Evolutionary conservation across 345 rosid genomes (phyloP).

Genomic region (Trapa bicornis): DNA sequence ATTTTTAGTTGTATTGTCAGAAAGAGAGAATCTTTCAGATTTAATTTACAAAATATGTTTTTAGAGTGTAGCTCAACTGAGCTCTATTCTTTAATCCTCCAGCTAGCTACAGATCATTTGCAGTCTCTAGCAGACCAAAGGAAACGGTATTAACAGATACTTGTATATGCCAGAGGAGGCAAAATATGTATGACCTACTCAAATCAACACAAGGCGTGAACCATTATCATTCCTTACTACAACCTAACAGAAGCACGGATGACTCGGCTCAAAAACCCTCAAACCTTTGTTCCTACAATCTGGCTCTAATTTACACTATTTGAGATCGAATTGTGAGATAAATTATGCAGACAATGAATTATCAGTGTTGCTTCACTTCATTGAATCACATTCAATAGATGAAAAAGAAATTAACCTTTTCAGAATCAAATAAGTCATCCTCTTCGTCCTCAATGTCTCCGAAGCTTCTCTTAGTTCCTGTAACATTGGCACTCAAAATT

Average conservation of each 20-base stretch:
- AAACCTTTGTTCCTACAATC: neutral
- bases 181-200: neutral
- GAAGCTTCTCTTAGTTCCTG: conserved; percentile 71
- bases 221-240: neutral
- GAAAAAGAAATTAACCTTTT: conserved; percentile 34
- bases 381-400: neutral
- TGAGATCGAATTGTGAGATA: too few relatives aligned
- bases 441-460: conserved; percentile 87
- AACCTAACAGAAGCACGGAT: neutral
- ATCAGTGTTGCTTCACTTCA: neutral
- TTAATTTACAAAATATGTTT: too few relatives aligned
- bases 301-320: too few relatives aligned
- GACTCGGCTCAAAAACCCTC: neutral
- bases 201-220: too few relatives aligned
- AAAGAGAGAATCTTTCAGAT: too few relatives aligned
- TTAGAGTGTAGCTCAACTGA: too few relatives aligned
- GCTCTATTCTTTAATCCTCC: too few relatives aligned
- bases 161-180: neutral
- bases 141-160: neutral
- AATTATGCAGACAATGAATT: neutral
- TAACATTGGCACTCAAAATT: neutral
- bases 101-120: too few relatives aligned
- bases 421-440: conserved; percentile 73
- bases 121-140: too few relatives aligned
- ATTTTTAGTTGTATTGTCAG: too few relatives aligned